Evolutionary conservation across 2,329 filamentous ascomycete genomes (phyloP), one percentile per base, ranked within the genome.

Genomic region (Ophiostoma quercus): DNA sequence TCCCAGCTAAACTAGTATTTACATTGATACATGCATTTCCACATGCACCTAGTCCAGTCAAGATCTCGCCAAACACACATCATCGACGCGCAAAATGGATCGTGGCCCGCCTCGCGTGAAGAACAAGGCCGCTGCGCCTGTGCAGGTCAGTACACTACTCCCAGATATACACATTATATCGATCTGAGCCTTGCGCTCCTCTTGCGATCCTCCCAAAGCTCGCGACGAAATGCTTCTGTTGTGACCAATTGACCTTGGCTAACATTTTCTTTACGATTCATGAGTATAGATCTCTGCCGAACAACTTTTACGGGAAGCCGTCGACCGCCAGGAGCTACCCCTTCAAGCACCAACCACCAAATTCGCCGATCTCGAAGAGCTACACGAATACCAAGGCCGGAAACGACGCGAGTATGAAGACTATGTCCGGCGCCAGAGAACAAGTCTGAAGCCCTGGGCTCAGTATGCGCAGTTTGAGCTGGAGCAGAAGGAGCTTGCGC

Each of bases 371-470:
- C 87, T 99, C 75, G 95, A 99, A 82, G 95, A 99, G 83, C 88
- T 99, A 66, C 94, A 98, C 82, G 95, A 98, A 80, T 97, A 92
- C 80, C 95, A 99, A 80, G 94, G 94, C 69, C 88, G 95, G 73
- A 98, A 98, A 82, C 87, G 95, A 75, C 95, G 94, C 79, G 95
- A 97, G 77, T 99, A 97, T 75, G 95, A 99, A 81, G 92, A 97
- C 83, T 98, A 98, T 89, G 92, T 98, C 72, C 90, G 93, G 73
- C 91, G 95, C 73, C 98, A 98, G 78, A 84, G 94, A 77, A 86
- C 97, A 78, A 97, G 96, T 77, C 93, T 98, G 85, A 96, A 96
- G 84, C 98, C 98, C 80, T 99, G 95, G 95, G 92, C 95, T 85
- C 91, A 94, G 77, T 99, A 99, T 84, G 94, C 95, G 70, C 88